phyloP scores from a whole-genome alignment of 768 basidiomycete species.

The Suillus discolor region DNA sequence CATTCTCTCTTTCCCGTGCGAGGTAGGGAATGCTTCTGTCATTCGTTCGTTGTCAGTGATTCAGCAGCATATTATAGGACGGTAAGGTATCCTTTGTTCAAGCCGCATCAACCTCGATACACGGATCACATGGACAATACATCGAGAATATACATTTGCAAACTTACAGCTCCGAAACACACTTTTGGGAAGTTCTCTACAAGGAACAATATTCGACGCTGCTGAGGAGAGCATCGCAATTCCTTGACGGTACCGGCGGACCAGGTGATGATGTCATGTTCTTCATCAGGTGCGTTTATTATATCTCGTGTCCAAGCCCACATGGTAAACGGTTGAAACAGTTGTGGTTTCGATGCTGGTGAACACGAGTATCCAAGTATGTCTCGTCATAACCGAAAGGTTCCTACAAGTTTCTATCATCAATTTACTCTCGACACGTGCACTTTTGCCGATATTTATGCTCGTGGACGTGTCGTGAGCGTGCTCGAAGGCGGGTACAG shows the following conservation, averaged over 20 bases:
- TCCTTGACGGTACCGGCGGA: conserved; percentile 67
- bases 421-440: conserved; percentile 78
- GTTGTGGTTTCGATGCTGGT: conserved; percentile 94
- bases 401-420: conserved; percentile 84
- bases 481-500: conserved; percentile 97
- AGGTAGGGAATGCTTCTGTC: conserved; percentile 47
- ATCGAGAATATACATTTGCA: conserved; percentile 87
- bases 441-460: conserved; percentile 62
- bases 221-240: conserved; percentile 67
- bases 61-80: conserved; percentile 50
- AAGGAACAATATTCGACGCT: conserved; percentile 61
- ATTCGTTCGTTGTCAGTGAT: neutral
- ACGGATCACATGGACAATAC: conserved; percentile 82
- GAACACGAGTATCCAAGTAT: conserved; percentile 90
- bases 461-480: conserved; percentile 74
- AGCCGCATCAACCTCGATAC: conserved; percentile 82
- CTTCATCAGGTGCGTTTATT: conserved; percentile 74
- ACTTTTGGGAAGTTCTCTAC: conserved; percentile 81
- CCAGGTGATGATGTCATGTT: conserved; percentile 72
- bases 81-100: conserved; percentile 78
- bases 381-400: conserved; percentile 90
- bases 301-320: neutral
- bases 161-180: conserved; percentile 65
- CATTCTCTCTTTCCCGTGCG: conserved; percentile 89
- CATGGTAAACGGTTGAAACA: conserved; percentile 28